Evolutionary conservation across 1,284 basidiomycete species (phyloP).

Genomic region (Ustanciosporium gigantosporum): DNA sequence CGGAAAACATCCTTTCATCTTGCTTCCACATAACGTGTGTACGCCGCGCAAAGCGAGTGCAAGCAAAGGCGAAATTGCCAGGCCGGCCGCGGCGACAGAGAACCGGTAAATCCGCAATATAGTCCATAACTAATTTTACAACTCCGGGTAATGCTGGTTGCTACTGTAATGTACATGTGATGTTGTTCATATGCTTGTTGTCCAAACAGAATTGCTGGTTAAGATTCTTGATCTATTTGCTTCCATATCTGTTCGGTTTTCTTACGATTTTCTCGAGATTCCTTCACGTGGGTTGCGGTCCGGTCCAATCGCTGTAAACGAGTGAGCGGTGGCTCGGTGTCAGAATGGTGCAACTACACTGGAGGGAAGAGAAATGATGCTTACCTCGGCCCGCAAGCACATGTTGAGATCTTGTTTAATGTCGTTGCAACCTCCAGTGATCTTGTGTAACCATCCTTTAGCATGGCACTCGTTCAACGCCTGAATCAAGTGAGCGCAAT

Average conservation of each 20-base stretch:
- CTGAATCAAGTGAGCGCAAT: conserved; percentile 43
- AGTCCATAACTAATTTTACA: too few species aligned
- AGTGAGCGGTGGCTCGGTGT: background rate
- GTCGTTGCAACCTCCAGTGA: conserved; percentile 46
- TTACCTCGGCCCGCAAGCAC: conserved; percentile 45
- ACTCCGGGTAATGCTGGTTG: too few species aligned
- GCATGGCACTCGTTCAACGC: conserved; percentile 44
- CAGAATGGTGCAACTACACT: background rate
- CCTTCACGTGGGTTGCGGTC: conserved; percentile 21
- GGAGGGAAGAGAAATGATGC: conserved; percentile 1
- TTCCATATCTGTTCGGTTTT: conserved; percentile 43
- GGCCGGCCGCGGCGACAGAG: too few species aligned
- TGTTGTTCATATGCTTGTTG: background rate
- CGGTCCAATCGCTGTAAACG: conserved; percentile 25
- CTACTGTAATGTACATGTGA: too few species aligned
- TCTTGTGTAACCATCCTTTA: conserved; percentile 30
- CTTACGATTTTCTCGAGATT: conserved; percentile 24
- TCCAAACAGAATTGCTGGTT: background rate
- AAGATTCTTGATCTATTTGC: conserved; percentile 36
- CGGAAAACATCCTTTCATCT: too few species aligned
- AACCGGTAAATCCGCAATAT: too few species aligned
- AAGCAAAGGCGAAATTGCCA: too few species aligned
- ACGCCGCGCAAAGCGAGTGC: too few species aligned
- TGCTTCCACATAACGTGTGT: too few species aligned
- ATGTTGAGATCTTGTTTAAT: conserved; percentile 48